Evolutionary conservation across 1,284 basidiomycete genomes (phyloP).

Genomic region (Cryptococcus sp.): DNA sequence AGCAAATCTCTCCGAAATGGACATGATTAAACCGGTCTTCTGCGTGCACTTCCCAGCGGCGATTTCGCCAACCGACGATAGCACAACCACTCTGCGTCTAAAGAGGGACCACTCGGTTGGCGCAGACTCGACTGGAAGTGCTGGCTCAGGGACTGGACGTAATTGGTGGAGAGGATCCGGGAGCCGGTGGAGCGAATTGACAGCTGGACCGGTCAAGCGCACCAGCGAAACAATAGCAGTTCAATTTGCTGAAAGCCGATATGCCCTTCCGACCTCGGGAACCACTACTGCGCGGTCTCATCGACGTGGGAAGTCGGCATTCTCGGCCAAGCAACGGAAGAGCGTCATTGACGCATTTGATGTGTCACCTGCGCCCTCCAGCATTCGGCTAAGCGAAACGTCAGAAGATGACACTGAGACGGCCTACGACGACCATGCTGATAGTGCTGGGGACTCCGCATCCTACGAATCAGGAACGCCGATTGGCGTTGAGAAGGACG

Average conservation of each 20-base stretch:
- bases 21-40: conserved; percentile 33
- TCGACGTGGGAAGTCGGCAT: not conserved
- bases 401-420: conserved; percentile 1
- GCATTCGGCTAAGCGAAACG: not conserved
- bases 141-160: conserved; percentile 15
- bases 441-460: conserved; percentile 1
- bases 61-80: conserved; percentile 2
- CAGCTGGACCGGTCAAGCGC: conserved; percentile 5
- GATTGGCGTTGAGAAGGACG: not conserved
- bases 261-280: conserved; percentile 12
- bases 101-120: conserved; percentile 21
- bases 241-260: conserved; percentile 22
- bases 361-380: conserved; percentile 1
- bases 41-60: conserved; percentile 28
- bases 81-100: conserved; percentile 28
- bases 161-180: conserved; percentile 27
- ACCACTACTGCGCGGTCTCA: not conserved
- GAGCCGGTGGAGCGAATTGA: conserved; percentile 29
- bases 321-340: conserved; percentile 4
- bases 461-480: conserved; percentile 31
- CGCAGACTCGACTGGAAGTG: conserved; percentile 11
- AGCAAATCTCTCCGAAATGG: not conserved
- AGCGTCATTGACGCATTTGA: conserved; percentile 8
- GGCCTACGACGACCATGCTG: conserved; percentile 9
- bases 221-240: conserved; percentile 1